A percentile compares a stretch with the other conserved stretches of the same genome.
Conservation (phyloP, 805 yeast genomes). For the Candida insectalens region DNA sequence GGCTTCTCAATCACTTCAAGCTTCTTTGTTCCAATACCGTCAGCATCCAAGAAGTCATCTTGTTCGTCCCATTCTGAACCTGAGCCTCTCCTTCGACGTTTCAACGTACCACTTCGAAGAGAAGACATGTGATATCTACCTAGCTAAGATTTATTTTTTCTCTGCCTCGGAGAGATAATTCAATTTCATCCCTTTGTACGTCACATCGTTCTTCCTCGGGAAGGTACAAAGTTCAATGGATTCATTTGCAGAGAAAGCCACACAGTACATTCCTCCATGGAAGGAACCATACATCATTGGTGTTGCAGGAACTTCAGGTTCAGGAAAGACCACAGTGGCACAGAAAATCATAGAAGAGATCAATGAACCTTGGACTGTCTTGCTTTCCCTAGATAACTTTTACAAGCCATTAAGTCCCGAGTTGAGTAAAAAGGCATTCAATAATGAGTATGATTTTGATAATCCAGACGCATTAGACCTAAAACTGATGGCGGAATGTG, state of each 20-base stretch:
- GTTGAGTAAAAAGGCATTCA: conserved; percentile 54
- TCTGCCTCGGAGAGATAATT: too few relatives aligned
- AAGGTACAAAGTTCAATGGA: too few relatives aligned
- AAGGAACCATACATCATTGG: conserved; percentile 78
- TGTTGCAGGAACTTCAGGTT: conserved; percentile 80
- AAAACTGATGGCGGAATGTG: conserved; percentile 56
- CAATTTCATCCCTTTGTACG: too few relatives aligned
- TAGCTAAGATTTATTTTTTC: too few relatives aligned
- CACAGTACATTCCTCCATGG: conserved; percentile 73
- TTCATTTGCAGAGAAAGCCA: background rate
- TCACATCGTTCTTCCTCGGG: too few relatives aligned
- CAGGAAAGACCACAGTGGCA: conserved; percentile 92
- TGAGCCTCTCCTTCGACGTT: too few relatives aligned
- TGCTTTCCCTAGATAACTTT: conserved; percentile 84
- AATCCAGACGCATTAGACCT: conserved; percentile 77
- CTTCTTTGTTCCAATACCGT: too few relatives aligned
- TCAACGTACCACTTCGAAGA: too few relatives aligned
- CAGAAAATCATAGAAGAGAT: conserved; percentile 65
- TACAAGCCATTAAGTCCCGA: conserved; percentile 65
- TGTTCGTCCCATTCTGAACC: too few relatives aligned
- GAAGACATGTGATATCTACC: too few relatives aligned
- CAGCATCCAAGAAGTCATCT: too few relatives aligned
- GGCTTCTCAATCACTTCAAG: too few relatives aligned
- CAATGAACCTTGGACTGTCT: conserved; percentile 91
- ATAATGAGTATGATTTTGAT: conserved; percentile 75